These are phyloP conservation scores for Batkoa obscura DNA, from an alignment of 371 early-diverging fungal genomes.

Conservation along the genomic window DNA sequence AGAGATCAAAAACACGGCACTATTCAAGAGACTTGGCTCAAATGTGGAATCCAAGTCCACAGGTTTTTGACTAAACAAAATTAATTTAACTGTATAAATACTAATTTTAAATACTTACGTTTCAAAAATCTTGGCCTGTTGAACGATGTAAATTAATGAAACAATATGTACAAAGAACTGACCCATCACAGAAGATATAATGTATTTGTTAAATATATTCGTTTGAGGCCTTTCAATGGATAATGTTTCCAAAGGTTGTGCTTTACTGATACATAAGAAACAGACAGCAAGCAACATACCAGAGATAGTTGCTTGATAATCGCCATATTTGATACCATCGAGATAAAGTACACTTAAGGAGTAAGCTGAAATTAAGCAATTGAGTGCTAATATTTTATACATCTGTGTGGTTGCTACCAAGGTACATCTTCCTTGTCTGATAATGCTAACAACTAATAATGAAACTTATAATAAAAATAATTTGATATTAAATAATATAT, in stretches of 20 bases:
- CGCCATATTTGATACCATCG: slow-evolving; percentile 98
- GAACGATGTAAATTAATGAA: slow-evolving; percentile 66
- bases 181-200: slow-evolving; percentile 87
- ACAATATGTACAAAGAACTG: slow-evolving; percentile 92
- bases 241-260: slow-evolving; percentile 69
- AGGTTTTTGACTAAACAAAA: slow-evolving; percentile 31
- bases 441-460: slow-evolving; percentile 66
- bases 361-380: slow-evolving; percentile 96
- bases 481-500: background rate
- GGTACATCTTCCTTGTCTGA: slow-evolving; percentile 96
- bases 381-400: slow-evolving; percentile 99
- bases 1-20: slow-evolving; percentile 91
- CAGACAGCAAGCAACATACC: slow-evolving; percentile 95
- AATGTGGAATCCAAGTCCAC: slow-evolving; percentile 84
- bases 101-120: slow-evolving; percentile 18
- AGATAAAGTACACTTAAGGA: slow-evolving; percentile 91
- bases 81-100: slow-evolving; percentile 1
- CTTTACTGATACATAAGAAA: slow-evolving; percentile 92
- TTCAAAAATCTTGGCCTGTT: slow-evolving; percentile 41
- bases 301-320: slow-evolving; percentile 91
- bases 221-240: slow-evolving; percentile 89
- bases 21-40: slow-evolving; percentile 90
- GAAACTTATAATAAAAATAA: background rate
- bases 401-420: slow-evolving; percentile 98
- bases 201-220: slow-evolving; percentile 92